Evolutionary conservation across 495 filamentous ascomycete species (phyloP), one percentile per base, ranked within the genome.

Genomic region (Articulospora tetracladia): DNA sequence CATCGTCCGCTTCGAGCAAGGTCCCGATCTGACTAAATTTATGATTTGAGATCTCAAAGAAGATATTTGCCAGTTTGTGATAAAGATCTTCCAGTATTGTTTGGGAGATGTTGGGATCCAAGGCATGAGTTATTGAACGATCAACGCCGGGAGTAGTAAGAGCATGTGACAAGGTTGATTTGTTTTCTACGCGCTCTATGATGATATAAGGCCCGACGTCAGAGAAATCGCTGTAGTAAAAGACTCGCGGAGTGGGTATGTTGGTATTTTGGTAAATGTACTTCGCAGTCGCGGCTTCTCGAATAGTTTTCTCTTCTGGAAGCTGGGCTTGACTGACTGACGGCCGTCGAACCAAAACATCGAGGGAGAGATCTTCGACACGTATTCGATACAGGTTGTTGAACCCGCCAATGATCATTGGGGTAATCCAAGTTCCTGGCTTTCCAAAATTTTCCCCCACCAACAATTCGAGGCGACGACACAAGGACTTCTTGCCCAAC

Each of bases 171-270:
- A 74, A 63, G 24, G 48, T 61, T 22, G 32, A 50, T 22, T 63
- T 46, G 55, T 71, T 56, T 15, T 70, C 63, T 6, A 76, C 60
- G 60, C 73, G 70, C 19, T 75, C 66, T 61, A 76, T 72, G 25
- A 74, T 70, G 15, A 79, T 72, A 55, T 74, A 77, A 1, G 75
- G 73, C 11, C 71, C 67, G 32, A 76, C 32, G 0, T 73, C 66
- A 13, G 63, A 49, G 13, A 66, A 66, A 57, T 51, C 53, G 1
- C 66, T 68, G 19, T 62, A 70, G 36, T 62, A 54, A 24, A 67
- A 59, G 25, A 72, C n/a, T 28, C 55, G 36, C 10, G 73, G 68
- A 11, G 75, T 55, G 1, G 62, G 70, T 28, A 75, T 69, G 1
- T 58, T 61, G n/a, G 70, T 74, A 28, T 69, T 41, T 24, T 70